Conservation (phyloP, 108 stramenopile species). For the Cylindrotheca closterium region DNA sequence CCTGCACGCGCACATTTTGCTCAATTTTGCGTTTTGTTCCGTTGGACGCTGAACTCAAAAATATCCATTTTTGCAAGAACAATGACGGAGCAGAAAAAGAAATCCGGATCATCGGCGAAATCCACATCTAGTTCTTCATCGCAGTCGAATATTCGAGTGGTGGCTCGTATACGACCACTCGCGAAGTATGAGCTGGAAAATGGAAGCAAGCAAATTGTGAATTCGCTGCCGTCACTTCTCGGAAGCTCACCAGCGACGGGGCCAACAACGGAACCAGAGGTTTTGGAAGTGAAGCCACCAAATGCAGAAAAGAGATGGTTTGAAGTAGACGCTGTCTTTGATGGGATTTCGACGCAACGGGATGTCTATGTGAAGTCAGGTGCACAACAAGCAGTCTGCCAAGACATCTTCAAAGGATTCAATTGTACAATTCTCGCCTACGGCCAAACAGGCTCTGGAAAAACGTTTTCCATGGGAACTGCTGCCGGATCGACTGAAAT, state of each 20-base stretch:
- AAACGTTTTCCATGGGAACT: slow-evolving; percentile 93
- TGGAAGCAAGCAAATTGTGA: slow-evolving; percentile 62
- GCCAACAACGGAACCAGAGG: slow-evolving; percentile 34
- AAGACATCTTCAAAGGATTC: slow-evolving; percentile 96
- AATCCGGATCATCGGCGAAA: background rate
- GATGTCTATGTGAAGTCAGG: slow-evolving; percentile 91
- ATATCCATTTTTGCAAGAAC: too few relatives aligned
- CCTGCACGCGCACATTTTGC: too few relatives aligned
- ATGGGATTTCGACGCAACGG: slow-evolving; percentile 74
- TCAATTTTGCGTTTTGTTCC: too few relatives aligned
- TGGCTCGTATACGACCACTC: slow-evolving; percentile 96
- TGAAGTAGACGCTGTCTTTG: slow-evolving; percentile 95
- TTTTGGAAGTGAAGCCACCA: slow-evolving; percentile 45
- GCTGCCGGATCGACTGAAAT: slow-evolving; percentile 32
- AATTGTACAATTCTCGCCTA: slow-evolving; percentile 98
- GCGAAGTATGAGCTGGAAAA: slow-evolving; percentile 89
- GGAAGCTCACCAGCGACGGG: background rate
- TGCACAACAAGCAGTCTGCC: slow-evolving; percentile 79
- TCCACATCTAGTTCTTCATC: background rate
- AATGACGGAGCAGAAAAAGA: background rate
- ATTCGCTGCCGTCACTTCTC: slow-evolving; percentile 12
- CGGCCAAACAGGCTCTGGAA: slow-evolving; percentile 89
- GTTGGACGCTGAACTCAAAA: too few relatives aligned
- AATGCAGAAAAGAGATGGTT: slow-evolving; percentile 78
- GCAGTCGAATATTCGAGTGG: slow-evolving; percentile 61